Conservation (phyloP, 2,329 filamentous ascomycete species). For the Colletotrichum sojae region DNA sequence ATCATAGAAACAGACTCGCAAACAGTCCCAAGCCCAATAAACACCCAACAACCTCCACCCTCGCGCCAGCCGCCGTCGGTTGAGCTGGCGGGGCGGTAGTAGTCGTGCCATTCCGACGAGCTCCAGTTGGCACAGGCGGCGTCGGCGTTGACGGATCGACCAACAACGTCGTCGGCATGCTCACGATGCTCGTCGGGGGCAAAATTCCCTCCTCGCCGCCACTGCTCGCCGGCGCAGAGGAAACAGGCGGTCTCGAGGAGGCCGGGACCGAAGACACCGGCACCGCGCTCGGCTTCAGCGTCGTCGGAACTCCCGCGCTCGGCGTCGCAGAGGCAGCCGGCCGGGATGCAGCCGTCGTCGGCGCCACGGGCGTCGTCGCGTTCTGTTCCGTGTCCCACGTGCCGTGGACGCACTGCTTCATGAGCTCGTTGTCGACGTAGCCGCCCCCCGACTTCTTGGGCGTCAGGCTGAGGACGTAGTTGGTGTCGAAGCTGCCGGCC, state of each 20-base stretch:
- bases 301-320: not conserved
- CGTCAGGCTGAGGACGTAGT: constrained; percentile 60
- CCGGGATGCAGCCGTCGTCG: not conserved
- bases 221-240: not conserved
- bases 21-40: constrained; percentile 1
- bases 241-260: not conserved
- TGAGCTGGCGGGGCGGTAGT: constrained; percentile 6
- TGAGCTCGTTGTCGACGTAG: constrained; percentile 56
- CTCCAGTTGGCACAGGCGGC: constrained; percentile 9
- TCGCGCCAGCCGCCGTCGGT: constrained; percentile 27
- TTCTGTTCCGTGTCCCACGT: constrained; percentile 35
- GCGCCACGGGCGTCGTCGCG: constrained; percentile 7
- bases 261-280: constrained; percentile 1
- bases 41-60: not conserved
- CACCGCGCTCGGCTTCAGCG: not conserved
- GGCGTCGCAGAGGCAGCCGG: constrained; percentile 7
- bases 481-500: constrained; percentile 59
- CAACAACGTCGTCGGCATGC: constrained; percentile 24
- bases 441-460: constrained; percentile 51
- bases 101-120: constrained; percentile 15
- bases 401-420: constrained; percentile 59
- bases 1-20: not conserved
- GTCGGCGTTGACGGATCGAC: constrained; percentile 32
- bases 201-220: constrained; percentile 17
- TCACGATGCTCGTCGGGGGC: constrained; percentile 24